Base-by-base conservation (phyloP, 1,284 basidiomycete genomes). In the Irpex sp. region DNA sequence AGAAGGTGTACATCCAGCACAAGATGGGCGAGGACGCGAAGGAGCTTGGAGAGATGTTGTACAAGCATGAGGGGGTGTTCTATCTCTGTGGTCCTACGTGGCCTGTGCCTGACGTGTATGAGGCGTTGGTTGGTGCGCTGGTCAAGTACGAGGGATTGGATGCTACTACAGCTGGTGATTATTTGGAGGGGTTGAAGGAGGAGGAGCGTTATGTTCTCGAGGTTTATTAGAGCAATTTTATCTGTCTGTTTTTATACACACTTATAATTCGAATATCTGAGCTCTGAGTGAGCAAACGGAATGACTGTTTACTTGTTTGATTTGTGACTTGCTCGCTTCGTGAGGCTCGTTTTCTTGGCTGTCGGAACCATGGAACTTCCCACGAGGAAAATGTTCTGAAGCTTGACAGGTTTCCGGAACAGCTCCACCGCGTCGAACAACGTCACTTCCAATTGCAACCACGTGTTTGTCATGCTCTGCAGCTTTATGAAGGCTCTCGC, bases 1-100 rank as follows among this genome's bases (percentile, higher is more conserved):
- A 89, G 74, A 99, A 99, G 78, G 88, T 97, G 55, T 99, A 99
- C 77, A 99, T 99, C 72, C 96, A 99, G 77, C 93, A 99, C 82
- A 96, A 94, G 82, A 99, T 99, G 91, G 79, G 87, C 61, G 88
- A 96, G 73, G 94, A 99, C 74, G 90, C 90, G 49, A 82, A 86
- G 68, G 78, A 82, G 58, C 83, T 99, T 42, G 88, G 87, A 59
- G 75, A 84, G 66, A 86, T 93, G 83, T 78, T 98, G 61, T 79
- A 83, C 64, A 79, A 84, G 48, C 80, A 86, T 60, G 76, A 86
- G 36, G 94, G 91, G 21, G 93, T 90, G 70, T 99, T 99, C 78
- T 98, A 96, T 76, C 82, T 99, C 57, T 98, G 97, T 75, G 97
- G 97, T 42, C 96, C 96, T 45, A 98, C 96, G 28, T 98, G 96